Conservation (phyloP, 805 yeast genomes). For the Candida nanaspora region DNA sequence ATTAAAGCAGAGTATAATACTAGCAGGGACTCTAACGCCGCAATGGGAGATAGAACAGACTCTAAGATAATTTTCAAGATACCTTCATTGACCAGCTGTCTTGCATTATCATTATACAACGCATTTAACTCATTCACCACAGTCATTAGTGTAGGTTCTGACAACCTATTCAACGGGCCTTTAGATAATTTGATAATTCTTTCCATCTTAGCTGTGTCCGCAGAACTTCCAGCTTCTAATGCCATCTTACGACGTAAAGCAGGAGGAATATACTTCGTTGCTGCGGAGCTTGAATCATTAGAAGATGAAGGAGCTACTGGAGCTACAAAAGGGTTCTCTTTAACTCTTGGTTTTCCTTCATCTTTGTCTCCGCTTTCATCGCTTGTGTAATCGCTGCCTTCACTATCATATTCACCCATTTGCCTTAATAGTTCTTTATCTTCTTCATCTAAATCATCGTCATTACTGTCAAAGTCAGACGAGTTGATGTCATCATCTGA, state of each 20-base stretch:
- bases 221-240: slow-evolving; percentile 19
- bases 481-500: slow-evolving; percentile 19
- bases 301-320: slow-evolving; percentile 29
- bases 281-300: slow-evolving; percentile 15
- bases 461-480: slow-evolving; percentile 22
- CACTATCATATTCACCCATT: slow-evolving; percentile 20
- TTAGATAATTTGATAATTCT: slow-evolving; percentile 60
- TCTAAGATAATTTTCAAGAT: slow-evolving; percentile 58
- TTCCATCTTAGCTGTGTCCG: slow-evolving; percentile 36
- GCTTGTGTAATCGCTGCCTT: slow-evolving; percentile 6
- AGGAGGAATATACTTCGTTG: slow-evolving; percentile 73
- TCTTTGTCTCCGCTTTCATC: slow-evolving; percentile 16
- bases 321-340: slow-evolving; percentile 74
- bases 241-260: slow-evolving; percentile 58
- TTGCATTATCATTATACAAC: slow-evolving; percentile 58
- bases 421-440: slow-evolving; percentile 22
- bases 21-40: slow-evolving; percentile 71
- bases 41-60: slow-evolving; percentile 54
- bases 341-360: slow-evolving; percentile 26
- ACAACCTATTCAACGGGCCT: slow-evolving; percentile 80
- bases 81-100: slow-evolving; percentile 72
- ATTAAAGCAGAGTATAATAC: slow-evolving; percentile 72
- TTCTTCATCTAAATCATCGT: slow-evolving; percentile 24
- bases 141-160: slow-evolving; percentile 73
- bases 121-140: slow-evolving; percentile 64